These are phyloP conservation scores for Arthrobotrys megalospora DNA, from an alignment of 2,329 filamentous ascomycete genomes.

Conservation along the genomic window DNA sequence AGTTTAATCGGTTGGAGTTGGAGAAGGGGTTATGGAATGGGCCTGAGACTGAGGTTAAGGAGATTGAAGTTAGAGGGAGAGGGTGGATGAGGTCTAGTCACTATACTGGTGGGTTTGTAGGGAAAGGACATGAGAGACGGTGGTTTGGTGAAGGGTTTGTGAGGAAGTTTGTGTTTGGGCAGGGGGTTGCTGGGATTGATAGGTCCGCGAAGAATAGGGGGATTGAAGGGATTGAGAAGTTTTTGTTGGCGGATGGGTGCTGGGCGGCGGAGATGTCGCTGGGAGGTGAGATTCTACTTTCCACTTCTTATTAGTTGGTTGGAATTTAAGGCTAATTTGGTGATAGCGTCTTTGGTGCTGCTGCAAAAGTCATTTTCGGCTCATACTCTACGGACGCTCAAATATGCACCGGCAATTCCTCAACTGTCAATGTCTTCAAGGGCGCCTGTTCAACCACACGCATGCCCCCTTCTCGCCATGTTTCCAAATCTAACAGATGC, in stretches of 20 bases:
- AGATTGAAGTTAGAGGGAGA: constrained; percentile 56
- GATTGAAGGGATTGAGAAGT: constrained; percentile 56
- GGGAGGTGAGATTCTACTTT: constrained; percentile 45
- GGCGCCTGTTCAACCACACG: constrained; percentile 44
- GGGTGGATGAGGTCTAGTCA: constrained; percentile 57
- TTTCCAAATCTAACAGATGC: constrained; percentile 58
- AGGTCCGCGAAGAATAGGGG: constrained; percentile 38
- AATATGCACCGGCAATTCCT: constrained; percentile 57
- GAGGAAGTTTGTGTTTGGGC: constrained; percentile 55
- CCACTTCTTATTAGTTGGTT: background rate
- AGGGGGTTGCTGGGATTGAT: constrained; percentile 44
- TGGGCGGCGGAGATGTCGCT: constrained; percentile 59
- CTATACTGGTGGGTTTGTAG: constrained; percentile 50
- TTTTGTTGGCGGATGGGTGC: constrained; percentile 55
- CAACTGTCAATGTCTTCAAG: constrained; percentile 58
- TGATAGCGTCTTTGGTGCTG: constrained; percentile 50
- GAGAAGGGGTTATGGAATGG: constrained; percentile 51
- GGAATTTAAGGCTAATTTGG: constrained; percentile 2
- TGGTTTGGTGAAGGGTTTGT: constrained; percentile 56
- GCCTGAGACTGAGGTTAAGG: constrained; percentile 51
- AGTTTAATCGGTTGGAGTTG: constrained; percentile 51
- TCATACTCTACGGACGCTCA: constrained; percentile 54
- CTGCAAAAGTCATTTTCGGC: constrained; percentile 60
- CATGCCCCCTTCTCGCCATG: constrained; percentile 57
- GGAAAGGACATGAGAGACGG: constrained; percentile 54